Evolutionary conservation across 768 basidiomycete species (phyloP), one percentile per base, ranked within the genome.

Genomic region (Lactifluus echinatus): DNA sequence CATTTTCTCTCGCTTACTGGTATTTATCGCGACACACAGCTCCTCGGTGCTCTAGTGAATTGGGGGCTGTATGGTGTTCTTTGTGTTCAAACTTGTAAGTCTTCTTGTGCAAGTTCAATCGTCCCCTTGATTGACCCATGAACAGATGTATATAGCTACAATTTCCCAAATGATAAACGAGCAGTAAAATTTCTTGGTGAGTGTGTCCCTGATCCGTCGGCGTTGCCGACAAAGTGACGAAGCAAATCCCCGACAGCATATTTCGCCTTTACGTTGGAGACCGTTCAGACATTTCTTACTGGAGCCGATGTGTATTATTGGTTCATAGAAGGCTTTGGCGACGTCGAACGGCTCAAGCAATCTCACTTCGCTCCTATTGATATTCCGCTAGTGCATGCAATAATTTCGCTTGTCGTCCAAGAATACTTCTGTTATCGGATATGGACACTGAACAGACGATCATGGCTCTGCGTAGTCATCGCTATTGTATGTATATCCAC

Each of bases 341-440:
- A 71, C 45, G 26, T 71, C 24, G 46, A 45, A 4, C 54, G 53
- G 19, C 65, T 71, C n/a, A 57, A 55, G 4, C 34, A 53, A 4
- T 56, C 67, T 2, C 56, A 66, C 19, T 62, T 67, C 19, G 66
- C 66, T 4, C 61, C 66, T 4, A 62, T 69, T 29, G 68, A 68
- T 51, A 66, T 64, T 5, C 69, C 70, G 6, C 43, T 70, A 4
- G 59, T 70, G 28, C 65, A 65, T 19, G 54, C 65, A 4, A 12
- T 68, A 11, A 62, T 68, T 31, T 64, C 66, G 21, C 51, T 71
- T 55, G 40, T 62, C 15, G 64, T 70, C 6, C 71, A 71, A 49
- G 34, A 61, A 14, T 71, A 71, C 54, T 71, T 68, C 62, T 69
- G 69, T 49, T 70, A 68, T 51, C 65, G 70, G 14, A 70, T 72